Evolutionary conservation across 805 yeast species (phyloP).

Genomic region (Barnettozyma sucrosica): DNA sequence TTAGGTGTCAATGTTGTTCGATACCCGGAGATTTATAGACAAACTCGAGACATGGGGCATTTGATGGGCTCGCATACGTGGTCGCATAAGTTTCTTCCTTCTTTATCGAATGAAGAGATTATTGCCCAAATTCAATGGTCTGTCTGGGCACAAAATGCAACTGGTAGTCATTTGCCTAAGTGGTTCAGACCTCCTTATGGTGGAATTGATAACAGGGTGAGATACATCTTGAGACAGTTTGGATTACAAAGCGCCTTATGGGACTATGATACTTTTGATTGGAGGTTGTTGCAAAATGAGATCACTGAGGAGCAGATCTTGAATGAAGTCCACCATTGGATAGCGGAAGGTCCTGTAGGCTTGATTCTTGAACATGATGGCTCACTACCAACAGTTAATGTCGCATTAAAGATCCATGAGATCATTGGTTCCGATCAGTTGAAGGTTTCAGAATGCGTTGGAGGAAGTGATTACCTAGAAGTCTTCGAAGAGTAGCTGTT

Average conservation of each 20-base stretch:
- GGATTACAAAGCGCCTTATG: slow-evolving; percentile 86
- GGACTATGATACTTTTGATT: slow-evolving; percentile 90
- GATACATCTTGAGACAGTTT: slow-evolving; percentile 73
- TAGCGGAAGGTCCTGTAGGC: slow-evolving; percentile 38
- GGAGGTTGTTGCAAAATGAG: slow-evolving; percentile 60
- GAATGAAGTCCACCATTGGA: slow-evolving; percentile 53
- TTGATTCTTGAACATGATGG: slow-evolving; percentile 87
- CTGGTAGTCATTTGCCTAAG: slow-evolving; percentile 78
- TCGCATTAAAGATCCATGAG: slow-evolving; percentile 54
- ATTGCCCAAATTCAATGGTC: slow-evolving; percentile 93
- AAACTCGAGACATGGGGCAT: slow-evolving; percentile 59
- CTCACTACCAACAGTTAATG: slow-evolving; percentile 55
- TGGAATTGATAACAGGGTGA: slow-evolving; percentile 81
- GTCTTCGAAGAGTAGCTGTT: slow-evolving; percentile 6
- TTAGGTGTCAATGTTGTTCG: slow-evolving; percentile 76
- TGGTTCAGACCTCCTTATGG: slow-evolving; percentile 98
- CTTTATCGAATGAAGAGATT: slow-evolving; percentile 69
- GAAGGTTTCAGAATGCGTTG: slow-evolving; percentile 61
- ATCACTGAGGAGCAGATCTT: slow-evolving; percentile 49
- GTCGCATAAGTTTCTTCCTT: slow-evolving; percentile 84
- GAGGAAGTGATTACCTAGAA: slow-evolving; percentile 20
- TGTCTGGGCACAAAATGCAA: slow-evolving; percentile 96
- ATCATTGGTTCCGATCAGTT: slow-evolving; percentile 56
- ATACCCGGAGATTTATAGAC: slow-evolving; percentile 65
- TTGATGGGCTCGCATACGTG: slow-evolving; percentile 86